Base-by-base conservation (phyloP, 805 yeast genomes). In the Saccharomycopsis fermentans region DNA sequence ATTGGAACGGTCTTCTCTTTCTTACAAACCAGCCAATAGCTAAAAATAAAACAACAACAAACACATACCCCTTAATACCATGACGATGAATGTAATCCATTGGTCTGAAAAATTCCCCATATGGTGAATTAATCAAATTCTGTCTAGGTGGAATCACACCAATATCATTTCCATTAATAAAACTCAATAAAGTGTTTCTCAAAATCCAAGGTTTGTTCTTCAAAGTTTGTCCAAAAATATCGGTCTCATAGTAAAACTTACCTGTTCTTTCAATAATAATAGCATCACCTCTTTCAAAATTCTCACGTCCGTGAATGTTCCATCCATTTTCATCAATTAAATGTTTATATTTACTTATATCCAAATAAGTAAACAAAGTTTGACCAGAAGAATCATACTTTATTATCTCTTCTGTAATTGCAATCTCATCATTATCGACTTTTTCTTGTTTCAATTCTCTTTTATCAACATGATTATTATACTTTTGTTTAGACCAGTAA, bases 281-380 rank as follows among this genome's bases (percentile, higher is more conserved):
- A 0, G 81, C 73, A 66, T 86, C 88, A 5, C 91, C 92, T 1
- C 71, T 66, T 9, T 68, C 60, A 62, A 72, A 76, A 0, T 65
- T 57, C n/a, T 73, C 66, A 34, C 73, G 66, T 14, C 72, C 70
- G 80, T 82, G 77, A 2, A 60, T 62, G 19, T 60, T 60, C 59
- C 62, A 56, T 12, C 60, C 61, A 16, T 56, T 47, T 43, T 63
- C 59, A 53, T 61, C 56, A 34, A 64, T 65, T 57, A 65, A 60
- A 14, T 68, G 63, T 1, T 67, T 65, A 50, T 71, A 65, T 19
- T 73, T 70, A 1, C 75, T 67, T 19, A 81, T 63, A 65, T 86
- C 89, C 12, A 84, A 62, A 63, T 75, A 83, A 0, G 81, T 74
- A 58, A 80, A 68, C 52, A 79, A 61, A 40, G 77, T 73, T 55